Base-by-base conservation (phyloP, 2,329 filamentous ascomycete genomes). In the Aspergillus aculeatus region DNA sequence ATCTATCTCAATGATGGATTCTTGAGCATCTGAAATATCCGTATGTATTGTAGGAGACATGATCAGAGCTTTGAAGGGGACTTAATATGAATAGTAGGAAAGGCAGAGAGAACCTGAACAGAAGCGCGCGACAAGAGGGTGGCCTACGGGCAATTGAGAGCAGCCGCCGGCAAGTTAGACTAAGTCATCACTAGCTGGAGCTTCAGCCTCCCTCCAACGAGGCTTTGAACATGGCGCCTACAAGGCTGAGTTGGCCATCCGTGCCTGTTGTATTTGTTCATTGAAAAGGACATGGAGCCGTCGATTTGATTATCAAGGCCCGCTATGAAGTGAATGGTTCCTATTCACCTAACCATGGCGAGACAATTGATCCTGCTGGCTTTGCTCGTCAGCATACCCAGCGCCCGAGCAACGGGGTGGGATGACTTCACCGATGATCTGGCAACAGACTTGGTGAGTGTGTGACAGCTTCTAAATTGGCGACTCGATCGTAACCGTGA, bases 381-480 rank as follows among this genome's bases (percentile, higher is more conserved):
- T 48, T 60, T 68, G 49, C 55, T 62, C 29, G 38, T 68, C 29
- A 44, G 29, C 26, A 47, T 61, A 19, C 59, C 65, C 1, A 61
- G 67, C 49, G 70, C 65, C n/a, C 58, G 61, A 58, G 71, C 72
- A 16, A 69, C 67, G 61, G 64, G 61, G 1, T 76, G 74, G 72
- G 73, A 76, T 44, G 69, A 77, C 26, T 75, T 78, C 54, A 68
- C 73, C 2, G 74, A 77, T 60, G 76, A 78, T 47, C 71, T 78
- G 57, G 71, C 72, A 1, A 73, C 73, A 1, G 75, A 78, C 55
- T 64, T 78, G 60, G 75, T 77, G 65, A n/a, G 69, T 56, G 24
- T 24, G 5, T 54, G 14, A 32, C n/a, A 35, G 29, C 14, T 24
- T 5, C 24, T 24, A 24, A 5, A 5, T 5, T 24, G 24, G 24